These are phyloP conservation scores for Penicillium sp. DNA, from an alignment of 2,329 filamentous ascomycete species.

Conservation along the genomic window DNA sequence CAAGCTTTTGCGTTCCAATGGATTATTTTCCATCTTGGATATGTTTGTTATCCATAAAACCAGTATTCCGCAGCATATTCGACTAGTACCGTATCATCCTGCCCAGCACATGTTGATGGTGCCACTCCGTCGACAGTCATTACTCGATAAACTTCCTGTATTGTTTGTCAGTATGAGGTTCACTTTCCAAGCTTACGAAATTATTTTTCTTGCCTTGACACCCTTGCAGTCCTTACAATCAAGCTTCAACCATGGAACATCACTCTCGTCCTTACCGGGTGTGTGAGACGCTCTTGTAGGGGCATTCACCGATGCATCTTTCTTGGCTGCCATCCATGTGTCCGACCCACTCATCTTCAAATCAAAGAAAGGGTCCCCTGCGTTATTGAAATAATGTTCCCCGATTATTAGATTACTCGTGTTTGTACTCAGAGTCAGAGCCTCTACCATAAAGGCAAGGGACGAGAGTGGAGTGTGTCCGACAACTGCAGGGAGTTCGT, in stretches of 20 bases:
- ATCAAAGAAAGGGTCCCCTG: conserved; percentile 38
- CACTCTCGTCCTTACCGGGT: not conserved
- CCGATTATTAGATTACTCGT: conserved; percentile 36
- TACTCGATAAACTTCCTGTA: conserved; percentile 48
- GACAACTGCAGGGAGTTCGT: conserved; percentile 32
- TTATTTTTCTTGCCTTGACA: conserved; percentile 32
- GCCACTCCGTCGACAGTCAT: conserved; percentile 42
- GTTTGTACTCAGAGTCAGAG: conserved; percentile 22
- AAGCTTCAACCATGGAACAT: conserved; percentile 43
- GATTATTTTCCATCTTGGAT: not conserved
- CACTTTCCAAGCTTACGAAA: not conserved
- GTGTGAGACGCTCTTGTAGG: conserved; percentile 19
- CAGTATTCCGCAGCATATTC: conserved; percentile 50
- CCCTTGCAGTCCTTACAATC: conserved; percentile 29
- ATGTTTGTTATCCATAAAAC: conserved; percentile 42
- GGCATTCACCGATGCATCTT: conserved; percentile 34
- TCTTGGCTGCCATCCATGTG: conserved; percentile 33
- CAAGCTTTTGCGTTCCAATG: too few species aligned
- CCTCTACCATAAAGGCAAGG: conserved; percentile 31
- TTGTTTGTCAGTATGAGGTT: conserved; percentile 8
- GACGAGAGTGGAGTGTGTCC: conserved; percentile 28
- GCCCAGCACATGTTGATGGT: conserved; percentile 39
- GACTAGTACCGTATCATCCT: conserved; percentile 35
- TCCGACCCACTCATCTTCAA: conserved; percentile 27
- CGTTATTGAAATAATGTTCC: conserved; percentile 40